Conservation (phyloP, 345 rosid genomes). For the Mallotus nudiflorus region DNA sequence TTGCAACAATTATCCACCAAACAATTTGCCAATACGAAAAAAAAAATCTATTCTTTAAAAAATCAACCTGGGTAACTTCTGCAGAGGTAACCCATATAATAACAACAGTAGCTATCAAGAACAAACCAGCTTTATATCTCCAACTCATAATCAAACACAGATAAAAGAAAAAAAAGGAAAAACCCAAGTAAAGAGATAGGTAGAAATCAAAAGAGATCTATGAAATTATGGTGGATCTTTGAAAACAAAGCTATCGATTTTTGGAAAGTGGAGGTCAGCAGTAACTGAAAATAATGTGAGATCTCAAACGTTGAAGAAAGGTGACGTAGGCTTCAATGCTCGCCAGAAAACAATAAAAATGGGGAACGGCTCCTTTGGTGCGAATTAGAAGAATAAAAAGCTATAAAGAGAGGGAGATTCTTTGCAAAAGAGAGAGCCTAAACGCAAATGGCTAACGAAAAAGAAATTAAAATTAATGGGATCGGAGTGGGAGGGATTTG, state of each 20-base stretch:
- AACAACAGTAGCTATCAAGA: slow-evolving; percentile 85
- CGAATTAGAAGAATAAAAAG: neutral
- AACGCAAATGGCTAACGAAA: too few relatives aligned
- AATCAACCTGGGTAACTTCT: slow-evolving; percentile 39
- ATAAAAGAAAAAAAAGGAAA: neutral
- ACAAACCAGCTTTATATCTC: slow-evolving; percentile 86
- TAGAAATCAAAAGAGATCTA: slow-evolving; percentile 29
- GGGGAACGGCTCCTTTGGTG: neutral
- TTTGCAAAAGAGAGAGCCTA: slow-evolving; percentile 6
- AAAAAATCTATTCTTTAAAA: too few relatives aligned
- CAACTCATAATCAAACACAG: slow-evolving; percentile 53
- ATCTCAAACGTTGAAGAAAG: slow-evolving; percentile 13
- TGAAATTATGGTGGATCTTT: slow-evolving; percentile 24
- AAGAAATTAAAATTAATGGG: too few relatives aligned
- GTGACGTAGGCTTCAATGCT: slow-evolving; percentile 15
- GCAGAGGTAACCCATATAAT: slow-evolving; percentile 54
- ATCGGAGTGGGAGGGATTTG: too few relatives aligned
- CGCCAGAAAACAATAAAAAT: neutral
- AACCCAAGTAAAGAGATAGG: neutral
- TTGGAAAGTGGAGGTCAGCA: slow-evolving; percentile 11
- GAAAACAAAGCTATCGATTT: neutral
- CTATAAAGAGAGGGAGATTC: slow-evolving; percentile 13
- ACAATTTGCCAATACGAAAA: too few relatives aligned
- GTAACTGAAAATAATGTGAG: slow-evolving; percentile 3
- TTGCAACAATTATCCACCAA: slow-evolving; percentile 1